These are phyloP conservation scores for Hypoxylon rubiginosum DNA, from an alignment of 2,329 filamentous ascomycete species.

Conservation along the genomic window DNA sequence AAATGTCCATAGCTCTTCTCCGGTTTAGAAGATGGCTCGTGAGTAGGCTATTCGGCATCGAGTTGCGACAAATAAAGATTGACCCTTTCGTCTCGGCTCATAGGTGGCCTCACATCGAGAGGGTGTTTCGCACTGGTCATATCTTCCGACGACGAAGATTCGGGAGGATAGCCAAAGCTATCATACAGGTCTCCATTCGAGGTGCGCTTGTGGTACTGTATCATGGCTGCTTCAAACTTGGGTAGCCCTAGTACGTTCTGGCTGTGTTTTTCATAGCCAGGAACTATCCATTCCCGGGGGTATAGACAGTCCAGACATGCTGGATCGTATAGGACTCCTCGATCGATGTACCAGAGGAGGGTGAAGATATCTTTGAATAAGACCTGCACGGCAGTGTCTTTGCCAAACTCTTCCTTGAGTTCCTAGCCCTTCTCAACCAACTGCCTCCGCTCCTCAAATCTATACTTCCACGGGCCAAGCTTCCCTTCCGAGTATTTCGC, in stretches of 20 bases:
- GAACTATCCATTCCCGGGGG: slow-evolving; percentile 25
- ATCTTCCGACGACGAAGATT: background rate
- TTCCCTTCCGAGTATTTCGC: slow-evolving; percentile 10
- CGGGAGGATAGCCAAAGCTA: background rate
- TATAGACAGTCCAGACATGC: slow-evolving; percentile 10
- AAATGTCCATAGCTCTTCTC: background rate
- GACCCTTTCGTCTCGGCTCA: background rate
- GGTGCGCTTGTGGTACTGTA: slow-evolving; percentile 7
- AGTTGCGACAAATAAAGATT: background rate
- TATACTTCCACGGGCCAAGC: slow-evolving; percentile 15
- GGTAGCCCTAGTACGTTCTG: background rate
- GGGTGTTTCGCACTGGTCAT: background rate
- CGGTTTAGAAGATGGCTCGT: background rate
- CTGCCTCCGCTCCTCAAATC: background rate
- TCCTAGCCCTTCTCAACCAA: background rate
- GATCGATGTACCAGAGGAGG: slow-evolving; percentile 23
- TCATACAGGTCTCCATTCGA: background rate
- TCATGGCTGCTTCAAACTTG: background rate
- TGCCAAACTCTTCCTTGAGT: slow-evolving; percentile 3
- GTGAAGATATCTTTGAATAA: slow-evolving; percentile 25
- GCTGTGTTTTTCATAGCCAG: background rate
- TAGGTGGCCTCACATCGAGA: background rate
- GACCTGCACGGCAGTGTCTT: slow-evolving; percentile 12
- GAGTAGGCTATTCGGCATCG: background rate
- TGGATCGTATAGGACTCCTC: slow-evolving; percentile 12